These are phyloP conservation scores for Zygosaccharomyces pseudobailii DNA, from an alignment of 1,139 yeast species.

Conservation along the genomic window DNA sequence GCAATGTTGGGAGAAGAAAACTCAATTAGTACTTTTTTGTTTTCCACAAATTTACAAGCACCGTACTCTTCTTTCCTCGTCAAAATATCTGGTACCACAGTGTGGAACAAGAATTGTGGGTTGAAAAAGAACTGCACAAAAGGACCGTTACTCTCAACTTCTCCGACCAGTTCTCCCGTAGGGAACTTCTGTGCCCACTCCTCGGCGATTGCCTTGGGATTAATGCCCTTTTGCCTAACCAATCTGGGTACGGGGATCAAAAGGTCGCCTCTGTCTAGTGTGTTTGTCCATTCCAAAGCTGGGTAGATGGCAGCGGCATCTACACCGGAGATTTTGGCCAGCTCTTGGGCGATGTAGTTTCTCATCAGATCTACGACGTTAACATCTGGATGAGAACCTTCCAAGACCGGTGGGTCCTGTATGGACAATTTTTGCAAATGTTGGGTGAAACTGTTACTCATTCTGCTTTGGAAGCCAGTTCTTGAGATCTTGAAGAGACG, in stretches of 20 bases:
- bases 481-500: neutral
- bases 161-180: conserved; percentile 59
- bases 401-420: conserved; percentile 15
- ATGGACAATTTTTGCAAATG: conserved; percentile 27
- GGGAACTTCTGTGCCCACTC: conserved; percentile 76
- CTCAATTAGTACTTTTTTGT: conserved; percentile 74
- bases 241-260: conserved; percentile 90
- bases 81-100: conserved; percentile 70
- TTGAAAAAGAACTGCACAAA: conserved; percentile 86
- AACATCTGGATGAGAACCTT: conserved; percentile 22
- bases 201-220: conserved; percentile 76
- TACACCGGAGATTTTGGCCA: conserved; percentile 68
- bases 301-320: conserved; percentile 66
- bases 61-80: conserved; percentile 63
- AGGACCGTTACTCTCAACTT: conserved; percentile 81
- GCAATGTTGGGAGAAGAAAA: conserved; percentile 98
- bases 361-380: conserved; percentile 41
- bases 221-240: conserved; percentile 71
- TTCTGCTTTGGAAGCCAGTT: neutral
- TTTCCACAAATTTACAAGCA: conserved; percentile 65
- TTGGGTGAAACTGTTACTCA: conserved; percentile 7
- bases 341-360: conserved; percentile 79
- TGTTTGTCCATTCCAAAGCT: conserved; percentile 82
- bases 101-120: conserved; percentile 56
- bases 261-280: conserved; percentile 88